These are phyloP conservation scores for Westerdykella sp. DNA, from an alignment of 2,329 filamentous ascomycete species.

Conservation along the genomic window DNA sequence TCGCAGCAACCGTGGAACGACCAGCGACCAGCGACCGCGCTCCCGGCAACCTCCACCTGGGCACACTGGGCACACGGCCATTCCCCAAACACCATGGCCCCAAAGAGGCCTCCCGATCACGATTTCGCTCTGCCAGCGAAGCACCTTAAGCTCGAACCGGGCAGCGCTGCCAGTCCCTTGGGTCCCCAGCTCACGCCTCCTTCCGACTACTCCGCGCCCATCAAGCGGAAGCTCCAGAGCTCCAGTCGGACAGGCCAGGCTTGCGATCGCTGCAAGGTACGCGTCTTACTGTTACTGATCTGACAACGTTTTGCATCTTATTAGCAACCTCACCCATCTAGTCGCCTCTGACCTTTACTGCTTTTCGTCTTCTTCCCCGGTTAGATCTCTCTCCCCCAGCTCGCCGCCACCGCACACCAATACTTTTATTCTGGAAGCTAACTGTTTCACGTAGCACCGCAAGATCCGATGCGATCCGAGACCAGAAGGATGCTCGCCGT, in stretches of 20 bases:
- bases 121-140: constrained; percentile 19
- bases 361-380: neutral
- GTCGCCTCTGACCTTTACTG: neutral
- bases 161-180: constrained; percentile 12
- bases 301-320: neutral
- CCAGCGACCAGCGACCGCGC: too few species aligned
- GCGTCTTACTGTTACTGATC: constrained; percentile 10
- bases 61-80: too few species aligned
- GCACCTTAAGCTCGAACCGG: constrained; percentile 32
- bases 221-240: constrained; percentile 49
- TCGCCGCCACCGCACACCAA: neutral
- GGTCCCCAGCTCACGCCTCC: constrained; percentile 10
- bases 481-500: constrained; percentile 75
- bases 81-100: constrained; percentile 19
- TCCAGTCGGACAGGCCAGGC: constrained; percentile 70
- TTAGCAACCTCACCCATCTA: neutral
- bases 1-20: constrained; percentile 6
- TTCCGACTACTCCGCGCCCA: constrained; percentile 32
- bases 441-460: constrained; percentile 51
- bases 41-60: constrained; percentile 11
- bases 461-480: constrained; percentile 84
- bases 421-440: neutral
- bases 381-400: neutral
- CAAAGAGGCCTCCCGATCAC: constrained; percentile 21
- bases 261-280: constrained; percentile 81